Base-by-base conservation (phyloP, 2,329 filamentous ascomycete species). In the Talaromyces albobiverticillius region DNA sequence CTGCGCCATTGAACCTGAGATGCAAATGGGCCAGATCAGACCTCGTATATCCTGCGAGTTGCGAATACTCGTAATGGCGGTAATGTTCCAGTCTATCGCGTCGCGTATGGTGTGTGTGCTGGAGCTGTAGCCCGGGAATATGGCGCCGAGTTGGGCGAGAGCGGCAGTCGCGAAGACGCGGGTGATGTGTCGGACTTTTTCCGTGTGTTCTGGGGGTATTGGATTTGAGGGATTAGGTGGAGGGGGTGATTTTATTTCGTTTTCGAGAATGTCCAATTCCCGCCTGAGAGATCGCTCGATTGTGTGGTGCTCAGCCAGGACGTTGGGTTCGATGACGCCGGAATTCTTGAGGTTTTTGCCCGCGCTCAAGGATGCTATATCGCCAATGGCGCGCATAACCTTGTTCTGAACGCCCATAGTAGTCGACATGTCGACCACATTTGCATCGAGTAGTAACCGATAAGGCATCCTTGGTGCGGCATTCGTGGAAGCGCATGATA, bases 1-100 rank as follows among this genome's bases (percentile, higher is more conserved):
- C 18, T 53, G 45, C 8, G 56, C 58, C 51, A 60, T 56, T 26
- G 54, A 60, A 9, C 58, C 58, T 6, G 58, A 46, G 20, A 60
- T 50, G 31, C 57, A 60, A 10, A 60, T 46, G 7, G 58, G 58
- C 58, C 57, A 60, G 20, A 57, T 45, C 3, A 60, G 40, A 8
- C 55, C 56, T 29, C 55, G 57, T 16, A 59, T 32, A 26, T 47
- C 45, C 18, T 56, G 50, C 16, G 20, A n/a, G 13, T 46, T 41
- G 9, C 14, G 25, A 6, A 48, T 56, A 7, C 14, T 43, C 14
- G 40, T 52, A 18, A 58, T 47, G 5, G 57, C 52, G 13, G 32
- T 6, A 7, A 53, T 40, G n/a, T 53, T 48, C 20, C 26, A 29
- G 8, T 46, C 25, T 40, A 53, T 20, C 20, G 22, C 26, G 14